Base-by-base conservation (phyloP, 345 rosid genomes). In the Bruguiera sexangula region DNA sequence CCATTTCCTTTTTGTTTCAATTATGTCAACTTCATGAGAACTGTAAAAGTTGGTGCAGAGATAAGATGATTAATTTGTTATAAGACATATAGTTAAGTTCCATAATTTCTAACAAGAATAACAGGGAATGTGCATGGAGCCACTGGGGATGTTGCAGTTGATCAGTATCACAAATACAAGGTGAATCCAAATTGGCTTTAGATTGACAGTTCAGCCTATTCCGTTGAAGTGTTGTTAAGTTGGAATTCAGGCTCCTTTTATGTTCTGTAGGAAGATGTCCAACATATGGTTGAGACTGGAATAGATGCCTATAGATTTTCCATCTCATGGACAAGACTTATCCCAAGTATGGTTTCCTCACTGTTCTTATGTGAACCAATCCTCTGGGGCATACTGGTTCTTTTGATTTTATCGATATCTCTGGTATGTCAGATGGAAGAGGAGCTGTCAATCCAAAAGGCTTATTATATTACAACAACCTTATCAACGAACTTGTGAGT, bases 241-340 rank as follows among this genome's bases (percentile, higher is more conserved):
- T 24, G 26, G 2, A 21, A 56, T 16, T 27, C 26, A 24, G 60
- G 50, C 50, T 39, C 3, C 18, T 13, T 62, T 34, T 59, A 56
- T 68, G 31, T 68, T n/a, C 32, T 69, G 76, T 77, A 88, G 92
- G 92, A 91, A 81, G 97, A 91, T 81, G 95, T 89, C 60, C 83
- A 81, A 71, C 89, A 89, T 57, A 91, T 91, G 95, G 85, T 36
- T 67, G 84, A 82, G 24, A 78, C 78, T 19, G 87, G 88, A 22
- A 73, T 89, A 36, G 89, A 85, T 56, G 92, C 89, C 71, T 91
- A 86, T 62, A 84, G 89, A 73, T 89, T 87, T 76, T 91, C 93
- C 68, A 89, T 89, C 68, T 89, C 97, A 16, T 89, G 89, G 93
- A 82, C 95, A 27, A 87, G 95, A 72, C 89, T 91, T 60, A 83